Percentiles rank a stretch among this genome's conserved stretches.
These are phyloP conservation scores for Plasmodium chabaudi DNA, from an alignment of 169 alveolate species.

Conservation along the genomic window DNA sequence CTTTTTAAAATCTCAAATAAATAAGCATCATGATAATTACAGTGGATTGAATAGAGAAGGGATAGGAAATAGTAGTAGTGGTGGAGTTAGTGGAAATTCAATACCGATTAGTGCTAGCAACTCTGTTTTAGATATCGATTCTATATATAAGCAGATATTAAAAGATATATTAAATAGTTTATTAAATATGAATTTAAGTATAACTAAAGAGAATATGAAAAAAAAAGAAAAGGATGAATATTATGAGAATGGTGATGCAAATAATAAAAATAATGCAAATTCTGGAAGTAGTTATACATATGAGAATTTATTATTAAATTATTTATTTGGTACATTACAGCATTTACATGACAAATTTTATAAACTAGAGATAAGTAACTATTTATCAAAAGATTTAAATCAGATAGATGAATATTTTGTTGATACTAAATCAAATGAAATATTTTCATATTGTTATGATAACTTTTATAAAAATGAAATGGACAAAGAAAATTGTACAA, in stretches of 20 bases:
- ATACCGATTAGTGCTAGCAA: no score
- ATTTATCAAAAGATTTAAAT: constrained; percentile 66
- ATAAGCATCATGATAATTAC: constrained; percentile 8
- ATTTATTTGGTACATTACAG: constrained; percentile 69
- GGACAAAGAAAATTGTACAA: constrained; percentile 74
- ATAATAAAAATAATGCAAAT: constrained; percentile 3
- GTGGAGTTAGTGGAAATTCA: background rate
- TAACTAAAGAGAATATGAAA: constrained; percentile 67
- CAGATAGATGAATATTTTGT: constrained; percentile 65
- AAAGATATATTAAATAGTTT: constrained; percentile 68
- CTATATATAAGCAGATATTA: constrained; percentile 50
- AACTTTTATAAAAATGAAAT: constrained; percentile 72
- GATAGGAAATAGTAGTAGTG: background rate
- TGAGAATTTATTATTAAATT: constrained; percentile 61
- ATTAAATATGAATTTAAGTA: constrained; percentile 54
- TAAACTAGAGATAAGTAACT: constrained; percentile 67
- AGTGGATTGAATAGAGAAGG: background rate
- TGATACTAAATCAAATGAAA: constrained; percentile 64
- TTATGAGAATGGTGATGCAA: constrained; percentile 13
- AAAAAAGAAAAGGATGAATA: constrained; percentile 33
- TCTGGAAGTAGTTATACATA: constrained; percentile 22
- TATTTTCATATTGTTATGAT: constrained; percentile 70
- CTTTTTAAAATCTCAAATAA: constrained; percentile 50
- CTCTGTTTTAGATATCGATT: constrained; percentile 46
- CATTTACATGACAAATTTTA: constrained; percentile 76